A percentile compares a stretch with the other conserved stretches of the same genome.
Evolutionary conservation across 305 asterid species (phyloP).

Genomic region (Rubia tinctorum): DNA sequence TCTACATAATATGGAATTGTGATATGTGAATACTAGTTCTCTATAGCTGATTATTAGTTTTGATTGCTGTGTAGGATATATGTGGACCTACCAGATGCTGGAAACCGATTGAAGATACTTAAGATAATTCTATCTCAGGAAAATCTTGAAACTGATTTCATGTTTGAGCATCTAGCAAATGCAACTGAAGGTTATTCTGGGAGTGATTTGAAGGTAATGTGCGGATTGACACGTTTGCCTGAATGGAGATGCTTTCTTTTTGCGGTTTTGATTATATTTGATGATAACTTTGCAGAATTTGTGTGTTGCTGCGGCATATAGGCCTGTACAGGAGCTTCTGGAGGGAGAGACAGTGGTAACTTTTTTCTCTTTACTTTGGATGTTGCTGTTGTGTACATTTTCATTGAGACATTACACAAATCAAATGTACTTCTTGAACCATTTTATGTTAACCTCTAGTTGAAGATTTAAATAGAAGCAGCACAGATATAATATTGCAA

Average conservation of each 20-base stretch:
- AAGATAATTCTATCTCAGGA: conserved; percentile 78
- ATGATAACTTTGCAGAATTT: conserved; percentile 59
- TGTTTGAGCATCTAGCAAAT: conserved; percentile 79
- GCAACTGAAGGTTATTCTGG: conserved; percentile 98
- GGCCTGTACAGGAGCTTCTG: conserved; percentile 92
- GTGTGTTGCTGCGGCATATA: conserved; percentile 91
- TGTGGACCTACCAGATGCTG: conserved; percentile 94
- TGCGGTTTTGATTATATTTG: conserved; percentile 10
- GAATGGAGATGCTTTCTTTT: conserved; percentile 5
- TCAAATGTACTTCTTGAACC: background rate
- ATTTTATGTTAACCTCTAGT: background rate
- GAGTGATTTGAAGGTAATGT: conserved; percentile 89
- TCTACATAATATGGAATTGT: background rate
- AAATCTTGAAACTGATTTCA: conserved; percentile 65
- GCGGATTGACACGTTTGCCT: conserved; percentile 17
- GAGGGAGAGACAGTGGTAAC: conserved; percentile 70
- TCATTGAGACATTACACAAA: background rate
- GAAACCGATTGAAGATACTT: conserved; percentile 79
- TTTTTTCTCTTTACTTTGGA: conserved; percentile 3
- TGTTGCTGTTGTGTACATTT: conserved; percentile 5
- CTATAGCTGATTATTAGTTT: conserved; percentile 6
- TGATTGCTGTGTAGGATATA: conserved; percentile 56
- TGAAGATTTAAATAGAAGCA: background rate
- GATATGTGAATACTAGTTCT: background rate
- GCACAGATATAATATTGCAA: background rate